phyloP scores from a whole-genome alignment of 2,329 filamentous ascomycete species.

The Aspergillus fumigatiaffinis region DNA sequence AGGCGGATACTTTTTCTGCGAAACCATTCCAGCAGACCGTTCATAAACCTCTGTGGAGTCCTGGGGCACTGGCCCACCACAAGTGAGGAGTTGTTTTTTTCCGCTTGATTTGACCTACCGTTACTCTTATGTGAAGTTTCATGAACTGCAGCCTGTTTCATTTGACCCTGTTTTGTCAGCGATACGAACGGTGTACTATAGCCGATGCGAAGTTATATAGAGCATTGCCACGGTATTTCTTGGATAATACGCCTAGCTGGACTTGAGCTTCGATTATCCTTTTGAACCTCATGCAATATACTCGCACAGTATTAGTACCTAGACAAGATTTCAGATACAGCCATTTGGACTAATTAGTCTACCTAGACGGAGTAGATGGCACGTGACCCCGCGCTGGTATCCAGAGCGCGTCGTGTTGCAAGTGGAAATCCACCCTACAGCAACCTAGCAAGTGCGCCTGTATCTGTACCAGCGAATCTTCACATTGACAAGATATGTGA shows the following conservation, averaged over 20 bases:
- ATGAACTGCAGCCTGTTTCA: conserved; percentile 7
- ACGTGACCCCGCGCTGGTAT: conserved; percentile 10
- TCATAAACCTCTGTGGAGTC: not conserved
- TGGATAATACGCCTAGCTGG: not conserved
- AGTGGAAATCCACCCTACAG: not conserved
- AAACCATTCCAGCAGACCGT: not conserved
- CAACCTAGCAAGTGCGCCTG: not conserved
- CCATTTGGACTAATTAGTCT: not conserved
- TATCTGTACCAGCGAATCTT: not conserved
- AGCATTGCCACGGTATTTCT: conserved; percentile 6
- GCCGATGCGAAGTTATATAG: conserved; percentile 16
- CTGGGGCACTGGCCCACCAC: not conserved
- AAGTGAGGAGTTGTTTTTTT: not conserved
- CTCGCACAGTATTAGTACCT: not conserved
- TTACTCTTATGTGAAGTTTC: conserved; percentile 19
- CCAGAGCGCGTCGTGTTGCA: conserved; percentile 7
- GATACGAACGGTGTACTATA: conserved; percentile 19
- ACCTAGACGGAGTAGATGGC: not conserved
- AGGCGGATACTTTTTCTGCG: not conserved
- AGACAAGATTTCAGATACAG: not conserved
- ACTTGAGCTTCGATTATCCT: not conserved
- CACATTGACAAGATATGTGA: conserved; percentile 12
- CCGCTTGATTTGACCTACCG: conserved; percentile 17
- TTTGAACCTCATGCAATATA: not conserved
- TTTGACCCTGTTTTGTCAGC: conserved; percentile 6